Evolutionary conservation across 768 basidiomycete species (phyloP).

Genomic region (Phylloporus sp.): DNA sequence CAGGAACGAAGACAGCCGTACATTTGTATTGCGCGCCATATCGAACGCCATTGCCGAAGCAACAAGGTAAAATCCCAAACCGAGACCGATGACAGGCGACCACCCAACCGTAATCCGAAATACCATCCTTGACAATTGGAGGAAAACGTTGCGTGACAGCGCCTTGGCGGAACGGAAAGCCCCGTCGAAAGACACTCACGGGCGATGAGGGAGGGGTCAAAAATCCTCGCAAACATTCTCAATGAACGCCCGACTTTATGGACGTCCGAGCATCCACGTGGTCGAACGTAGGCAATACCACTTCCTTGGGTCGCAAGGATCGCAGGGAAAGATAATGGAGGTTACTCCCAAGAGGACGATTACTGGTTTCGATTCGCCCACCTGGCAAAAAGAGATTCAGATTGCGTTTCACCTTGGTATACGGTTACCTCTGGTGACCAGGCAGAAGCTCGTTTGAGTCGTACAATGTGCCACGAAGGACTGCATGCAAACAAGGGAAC

Average conservation of each 20-base stretch:
- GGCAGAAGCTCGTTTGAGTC: background rate
- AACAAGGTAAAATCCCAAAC: constrained; percentile 7
- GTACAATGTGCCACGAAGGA: background rate
- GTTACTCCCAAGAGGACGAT: background rate
- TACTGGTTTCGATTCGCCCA: constrained; percentile 15
- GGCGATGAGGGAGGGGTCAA: background rate
- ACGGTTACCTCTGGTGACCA: background rate
- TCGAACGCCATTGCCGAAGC: constrained; percentile 21
- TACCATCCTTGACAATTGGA: constrained; percentile 9
- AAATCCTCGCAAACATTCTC: background rate
- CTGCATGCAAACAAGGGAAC: background rate
- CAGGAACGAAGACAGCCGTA: constrained; percentile 6
- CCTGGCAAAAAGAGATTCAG: constrained; percentile 1
- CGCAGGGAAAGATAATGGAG: background rate
- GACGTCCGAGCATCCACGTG: constrained; percentile 10
- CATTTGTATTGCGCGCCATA: constrained; percentile 24
- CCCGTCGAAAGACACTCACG: background rate
- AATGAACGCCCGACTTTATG: constrained; percentile 11
- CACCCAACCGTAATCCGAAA: constrained; percentile 1
- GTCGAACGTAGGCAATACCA: constrained; percentile 4
- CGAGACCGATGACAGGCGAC: constrained; percentile 11
- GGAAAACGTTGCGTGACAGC: background rate
- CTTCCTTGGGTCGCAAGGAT: constrained; percentile 7
- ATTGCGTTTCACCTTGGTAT: background rate
- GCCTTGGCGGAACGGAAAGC: background rate